Base-by-base conservation (phyloP, 805 yeast genomes). In the Candida dajiaensis region DNA sequence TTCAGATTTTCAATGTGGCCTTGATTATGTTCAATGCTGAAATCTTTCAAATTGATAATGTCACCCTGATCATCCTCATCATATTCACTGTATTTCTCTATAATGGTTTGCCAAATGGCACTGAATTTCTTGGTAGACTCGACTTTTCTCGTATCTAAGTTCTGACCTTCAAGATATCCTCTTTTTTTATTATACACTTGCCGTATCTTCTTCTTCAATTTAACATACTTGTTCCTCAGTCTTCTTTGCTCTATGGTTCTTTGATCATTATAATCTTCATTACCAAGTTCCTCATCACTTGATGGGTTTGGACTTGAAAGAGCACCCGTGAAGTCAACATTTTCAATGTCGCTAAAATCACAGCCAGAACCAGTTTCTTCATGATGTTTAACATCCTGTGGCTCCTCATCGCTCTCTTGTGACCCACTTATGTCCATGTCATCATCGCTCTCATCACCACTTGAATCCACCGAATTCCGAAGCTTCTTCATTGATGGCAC, bases 21-120 rank as follows among this genome's bases (percentile, higher is more conserved):
- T 1, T 43, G 49, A 28, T 59, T 45, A 15, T 47, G 47, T 13
- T 53, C 55, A 13, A 59, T 59, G 2, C 41, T 40, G 49, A 59
- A 51, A 4, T 47, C 49, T 6, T 41, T 42, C 19, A 59, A 25
- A 38, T 59, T 52, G 6, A 71, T 59, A 6, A 69, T 53, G 49
- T 70, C 74, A 13, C 71, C 70, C 51, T 65, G 68, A 16, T 61
- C 54, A 13, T 52, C 55, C 29, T 58, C 51, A 20, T 59, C 67
- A 33, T 51, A 54, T 13, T 52, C 52, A 20, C 62, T 54, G 50
- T 67, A 70, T 48, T 58, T 57, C 22, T 50, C 58, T 29, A 65
- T 61, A 22, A 70, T 66, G 2, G 52, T 48, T 13, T 60, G 59
- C 71, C 71, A 65, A 6, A 66, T 55, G 2, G 51, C 47, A 31